phyloP scores from a whole-genome alignment of 179 eudicot genomes.

The Vitellaria paradoxa region DNA sequence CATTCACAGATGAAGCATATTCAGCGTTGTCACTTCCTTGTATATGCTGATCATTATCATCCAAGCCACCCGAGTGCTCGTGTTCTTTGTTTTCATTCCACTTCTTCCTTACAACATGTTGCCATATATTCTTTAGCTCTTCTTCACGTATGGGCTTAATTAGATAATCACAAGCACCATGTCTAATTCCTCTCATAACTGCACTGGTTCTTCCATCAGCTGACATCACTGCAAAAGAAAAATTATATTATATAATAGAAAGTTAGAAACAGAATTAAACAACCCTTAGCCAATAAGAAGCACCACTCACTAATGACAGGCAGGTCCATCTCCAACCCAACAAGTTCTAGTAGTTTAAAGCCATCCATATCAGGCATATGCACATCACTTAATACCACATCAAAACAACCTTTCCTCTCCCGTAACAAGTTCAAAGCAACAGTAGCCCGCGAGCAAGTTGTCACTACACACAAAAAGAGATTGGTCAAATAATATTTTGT shows the following conservation, averaged over 20 bases:
- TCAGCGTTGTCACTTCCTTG: constrained; percentile 40
- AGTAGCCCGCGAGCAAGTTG: constrained; percentile 45
- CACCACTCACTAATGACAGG: constrained; percentile 60
- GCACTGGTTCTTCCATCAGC: constrained; percentile 54
- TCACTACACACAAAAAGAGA: constrained; percentile 34
- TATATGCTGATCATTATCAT: constrained; percentile 37
- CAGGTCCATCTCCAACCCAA: constrained; percentile 68
- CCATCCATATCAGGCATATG: constrained; percentile 83
- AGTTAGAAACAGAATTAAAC: background rate
- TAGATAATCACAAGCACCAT: constrained; percentile 73
- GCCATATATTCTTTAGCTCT: constrained; percentile 66
- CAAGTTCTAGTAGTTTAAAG: constrained; percentile 61
- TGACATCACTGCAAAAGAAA: constrained; percentile 52
- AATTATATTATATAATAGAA: background rate
- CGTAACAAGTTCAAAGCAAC: constrained; percentile 49
- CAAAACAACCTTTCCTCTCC: constrained; percentile 48
- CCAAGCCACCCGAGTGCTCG: constrained; percentile 39
- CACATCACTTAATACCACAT: constrained; percentile 62
- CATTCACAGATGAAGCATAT: constrained; percentile 43
- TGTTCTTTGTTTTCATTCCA: constrained; percentile 43
- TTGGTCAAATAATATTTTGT: background rate
- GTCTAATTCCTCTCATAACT: constrained; percentile 56
- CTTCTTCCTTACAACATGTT: constrained; percentile 57
- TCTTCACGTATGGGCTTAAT: constrained; percentile 63
- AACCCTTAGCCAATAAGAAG: background rate